A percentile compares a stretch with the other conserved stretches of the same genome.
phyloP scores from a whole-genome alignment of 192 early-diverging fungal genomes.

The Pilobolus umbonatus region DNA sequence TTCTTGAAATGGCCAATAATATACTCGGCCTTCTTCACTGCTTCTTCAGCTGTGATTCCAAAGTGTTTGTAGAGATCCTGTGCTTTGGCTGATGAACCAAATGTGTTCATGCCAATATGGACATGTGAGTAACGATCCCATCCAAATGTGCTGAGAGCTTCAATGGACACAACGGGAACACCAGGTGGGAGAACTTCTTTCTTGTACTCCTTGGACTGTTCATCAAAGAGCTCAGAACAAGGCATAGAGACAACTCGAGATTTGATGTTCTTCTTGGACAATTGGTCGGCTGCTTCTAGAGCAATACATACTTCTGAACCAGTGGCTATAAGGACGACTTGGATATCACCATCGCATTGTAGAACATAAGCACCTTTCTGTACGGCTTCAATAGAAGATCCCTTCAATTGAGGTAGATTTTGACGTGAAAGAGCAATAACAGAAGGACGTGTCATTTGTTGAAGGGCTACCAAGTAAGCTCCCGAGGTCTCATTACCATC shows the following conservation, averaged over 20 bases:
- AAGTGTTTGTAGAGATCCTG: slow-evolving; percentile 78
- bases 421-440: slow-evolving; percentile 88
- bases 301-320: slow-evolving; percentile 89
- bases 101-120: slow-evolving; percentile 83
- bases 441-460: slow-evolving; percentile 62
- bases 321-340: slow-evolving; percentile 73
- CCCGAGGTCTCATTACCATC: slow-evolving; percentile 94
- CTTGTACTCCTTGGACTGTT: slow-evolving; percentile 79
- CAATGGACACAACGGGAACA: slow-evolving; percentile 82
- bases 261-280: slow-evolving; percentile 52
- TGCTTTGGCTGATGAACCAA: slow-evolving; percentile 82
- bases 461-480: slow-evolving; percentile 78
- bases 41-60: slow-evolving; percentile 66
- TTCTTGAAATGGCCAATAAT: slow-evolving; percentile 71
- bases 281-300: slow-evolving; percentile 76
- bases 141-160: slow-evolving; percentile 79
- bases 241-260: slow-evolving; percentile 93
- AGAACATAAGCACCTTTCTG: slow-evolving; percentile 86
- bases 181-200: slow-evolving; percentile 71
- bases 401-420: slow-evolving; percentile 87
- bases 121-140: slow-evolving; percentile 92
- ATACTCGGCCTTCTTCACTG: slow-evolving; percentile 72
- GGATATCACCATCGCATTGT: slow-evolving; percentile 50
- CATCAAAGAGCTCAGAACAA: slow-evolving; percentile 82
- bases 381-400: slow-evolving; percentile 72